Evolutionary conservation across 768 basidiomycete species (phyloP).

Genomic region (Calocybe indica): DNA sequence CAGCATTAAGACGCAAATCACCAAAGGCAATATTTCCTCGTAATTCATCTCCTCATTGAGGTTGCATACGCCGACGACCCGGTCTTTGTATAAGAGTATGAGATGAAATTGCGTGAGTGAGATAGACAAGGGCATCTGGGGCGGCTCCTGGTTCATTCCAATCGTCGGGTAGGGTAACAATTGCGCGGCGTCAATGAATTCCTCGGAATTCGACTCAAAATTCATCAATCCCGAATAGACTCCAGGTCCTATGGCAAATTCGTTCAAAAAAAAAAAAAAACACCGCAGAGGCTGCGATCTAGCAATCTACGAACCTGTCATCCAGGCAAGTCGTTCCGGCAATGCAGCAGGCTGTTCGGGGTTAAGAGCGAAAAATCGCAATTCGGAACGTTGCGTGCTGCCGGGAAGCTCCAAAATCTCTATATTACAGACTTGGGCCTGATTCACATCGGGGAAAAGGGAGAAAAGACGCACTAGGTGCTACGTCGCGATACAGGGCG

Average conservation of each 20-base stretch:
- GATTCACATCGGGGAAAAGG: neutral
- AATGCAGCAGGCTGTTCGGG: slow-evolving; percentile 63
- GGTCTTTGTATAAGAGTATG: slow-evolving; percentile 75
- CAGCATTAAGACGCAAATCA: slow-evolving; percentile 29
- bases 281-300: too few relatives aligned
- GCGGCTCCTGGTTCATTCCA: slow-evolving; percentile 17
- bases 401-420: slow-evolving; percentile 92
- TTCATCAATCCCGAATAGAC: slow-evolving; percentile 82
- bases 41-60: slow-evolving; percentile 79
- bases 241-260: slow-evolving; percentile 60
- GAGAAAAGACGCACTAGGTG: slow-evolving; percentile 58
- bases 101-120: slow-evolving; percentile 91
- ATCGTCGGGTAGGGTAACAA: slow-evolving; percentile 70
- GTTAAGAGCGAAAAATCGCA: slow-evolving; percentile 74
- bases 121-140: slow-evolving; percentile 65
- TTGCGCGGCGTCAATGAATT: slow-evolving; percentile 71
- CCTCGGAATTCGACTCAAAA: slow-evolving; percentile 62
- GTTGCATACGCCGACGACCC: slow-evolving; percentile 70
- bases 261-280: too few relatives aligned
- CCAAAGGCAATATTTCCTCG: slow-evolving; percentile 79
- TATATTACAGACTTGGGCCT: slow-evolving; percentile 19
- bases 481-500: slow-evolving; percentile 62
- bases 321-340: slow-evolving; percentile 81
- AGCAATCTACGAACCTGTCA: slow-evolving; percentile 58
- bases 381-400: slow-evolving; percentile 63